Base-by-base conservation (phyloP, 2,329 filamentous ascomycete species). In the Sphaerostilbella broomeana region DNA sequence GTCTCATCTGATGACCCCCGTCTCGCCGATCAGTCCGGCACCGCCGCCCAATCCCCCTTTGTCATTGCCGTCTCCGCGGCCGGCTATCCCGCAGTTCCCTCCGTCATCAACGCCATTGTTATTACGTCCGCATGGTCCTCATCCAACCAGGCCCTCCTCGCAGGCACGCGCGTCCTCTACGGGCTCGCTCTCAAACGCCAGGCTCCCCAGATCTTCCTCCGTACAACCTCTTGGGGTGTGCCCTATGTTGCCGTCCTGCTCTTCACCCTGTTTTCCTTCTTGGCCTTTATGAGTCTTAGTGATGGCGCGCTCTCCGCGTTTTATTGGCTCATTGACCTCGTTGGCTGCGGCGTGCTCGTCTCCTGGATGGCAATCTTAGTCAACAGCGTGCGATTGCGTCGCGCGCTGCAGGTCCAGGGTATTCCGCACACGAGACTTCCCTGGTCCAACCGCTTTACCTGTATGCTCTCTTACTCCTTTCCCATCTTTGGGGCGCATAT, bases 101-200 rank as follows among this genome's bases (percentile, higher is more conserved):
- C 77, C 5, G 74, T 89, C 39, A 79, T 89, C 60, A 90, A 90
- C 56, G 84, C 82, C 24, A 69, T 88, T 18, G 80, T 89, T 49
- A 70, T 88, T 48, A 84, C 79, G 0, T 81, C 77, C 3, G 81
- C 79, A 2, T 77, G 73, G 68, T 77, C 73, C 2, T 72, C 74
- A 8, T 74, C 70, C 12, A 79, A 77, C 50, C 72, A 74, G 1
- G 75, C 74, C 61, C 64, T 77, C 35, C 82, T 84, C 56, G 77
- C 77, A 1, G 79, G 81, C 32, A 81, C 77, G 18, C 77, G 84
- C 52, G 77, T 86, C 15, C 67, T 88, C 8, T 79, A 83, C 52
- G 79, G 77, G 40, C 73, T 87, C 52, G 75, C 81, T 0, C 67
- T 79, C 7, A 78, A 76, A 44, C 75, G 75, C 12, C 81, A 84